Evolutionary conservation across 306 rosid genomes (phyloP), one percentile per base, ranked within the genome.

Genomic region (Vigna reflexopilosa): DNA sequence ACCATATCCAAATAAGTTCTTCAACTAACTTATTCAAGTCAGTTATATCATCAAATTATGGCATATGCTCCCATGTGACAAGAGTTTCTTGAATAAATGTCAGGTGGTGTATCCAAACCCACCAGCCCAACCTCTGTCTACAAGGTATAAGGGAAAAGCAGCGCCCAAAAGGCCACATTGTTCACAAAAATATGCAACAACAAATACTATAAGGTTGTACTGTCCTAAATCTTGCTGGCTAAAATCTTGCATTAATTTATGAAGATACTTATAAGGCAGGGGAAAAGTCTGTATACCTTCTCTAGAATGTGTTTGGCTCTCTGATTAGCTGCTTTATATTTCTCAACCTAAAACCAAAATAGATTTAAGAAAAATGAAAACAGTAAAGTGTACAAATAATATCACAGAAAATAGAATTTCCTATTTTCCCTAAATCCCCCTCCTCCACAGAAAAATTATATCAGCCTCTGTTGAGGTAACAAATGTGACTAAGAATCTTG

Each of bases 321-420:
- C 78, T 86, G 88, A 85, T 85, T 87, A 68, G 97, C 91, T 76
- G 88, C 98, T 73, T 63, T 70, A 86, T 88, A 89, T 51, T 91
- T 91, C 51, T 84, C 88, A 63, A 67, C 89, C 97, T 94, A 77
- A 67, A 76, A 71, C 44, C 3, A 9, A 85, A 47, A 77, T 51
- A 74, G 22, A 68, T 26, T 69, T 13, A 69, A 28, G 52, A 36
- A 26, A 22, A 26, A 24, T 4, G 3, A 11, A 49, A 32, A 19
- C 55, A 32, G 8, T 9, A 50, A 65, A 67, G 15, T 55, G 63
- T 49, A 20, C 61, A 24, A 40, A 67, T 45, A 45, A 71, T 42
- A 64, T 44, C 45, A 20, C 65, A 65, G 42, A 40, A 69, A 76
- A 19, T 68, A 76, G n/a, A 84, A 49, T 24, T 15, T 63, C 69